Evolutionary conservation across 768 basidiomycete genomes (phyloP), one percentile per base, ranked within the genome.

Genomic region (Rhodocollybia butyracea): DNA sequence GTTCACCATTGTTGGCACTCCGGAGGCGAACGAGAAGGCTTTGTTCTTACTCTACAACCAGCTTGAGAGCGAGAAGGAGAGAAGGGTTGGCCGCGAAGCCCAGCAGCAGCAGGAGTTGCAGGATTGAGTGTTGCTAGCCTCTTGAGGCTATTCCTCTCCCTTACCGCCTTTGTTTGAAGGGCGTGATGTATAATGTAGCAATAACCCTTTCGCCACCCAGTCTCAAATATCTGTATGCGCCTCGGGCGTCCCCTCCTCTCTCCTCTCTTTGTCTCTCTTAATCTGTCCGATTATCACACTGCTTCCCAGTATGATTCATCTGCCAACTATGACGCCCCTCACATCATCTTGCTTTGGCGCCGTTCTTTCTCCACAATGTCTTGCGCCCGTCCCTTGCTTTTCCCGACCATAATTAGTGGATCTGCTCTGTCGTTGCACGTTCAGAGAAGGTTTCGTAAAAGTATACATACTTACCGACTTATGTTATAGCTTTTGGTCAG

Each of bases 1-100:
- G 96, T 99, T 99, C 77, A 94, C 97, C 59, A 98, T 99, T 69
- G 81, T 97, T 45, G 97, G 97, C 54, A 94, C 94, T 12, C 90
- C 93, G 46, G 92, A 94, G 72, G 89, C 92, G 62, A 98, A 97
- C 71, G 96, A 99, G 75, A 96, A 98, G 74, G 97, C 97, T 2
- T 76, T 99, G 56, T 98, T 96, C 80, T 76, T 99, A 57, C 81
- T 99, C 59, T 99, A 98, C 75, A 94, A 96, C 66, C 96, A 97
- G 68, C 77, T 96, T 59, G 95, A 97, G 76, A 94, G 86, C 68
- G 93, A 95, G 82, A 96, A 96, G 76, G 92, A 95, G 75, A 82
- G 94, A 71, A 82, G 94, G 64, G 90, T 94, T 56, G 90, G 90
- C 54, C 79, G 88, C 61, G 91, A 93, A 69, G 82, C 86, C 59